These are phyloP conservation scores for Stereum hirsutum DNA, from an alignment of 1,284 basidiomycete genomes.

Conservation along the genomic window DNA sequence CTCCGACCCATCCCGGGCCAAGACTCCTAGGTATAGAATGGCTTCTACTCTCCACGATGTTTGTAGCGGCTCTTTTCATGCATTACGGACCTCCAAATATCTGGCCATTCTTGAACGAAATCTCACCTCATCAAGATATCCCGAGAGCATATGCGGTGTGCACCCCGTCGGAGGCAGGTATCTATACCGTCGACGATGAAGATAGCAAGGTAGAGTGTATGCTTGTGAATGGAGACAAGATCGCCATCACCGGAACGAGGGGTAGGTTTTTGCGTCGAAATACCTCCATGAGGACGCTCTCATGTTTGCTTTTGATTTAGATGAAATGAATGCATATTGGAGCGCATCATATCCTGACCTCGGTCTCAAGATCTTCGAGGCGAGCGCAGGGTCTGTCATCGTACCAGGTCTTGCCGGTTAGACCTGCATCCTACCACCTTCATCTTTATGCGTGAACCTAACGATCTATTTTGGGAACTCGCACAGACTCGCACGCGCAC, in stretches of 20 bases:
- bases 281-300: constrained; percentile 4
- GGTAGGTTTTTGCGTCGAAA: constrained; percentile 30
- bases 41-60: neutral
- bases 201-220: constrained; percentile 49
- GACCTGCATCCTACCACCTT: constrained; percentile 3
- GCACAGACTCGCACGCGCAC: constrained; percentile 74
- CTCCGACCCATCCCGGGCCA: no score
- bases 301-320: constrained; percentile 12
- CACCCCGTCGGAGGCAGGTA: constrained; percentile 2
- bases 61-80: neutral
- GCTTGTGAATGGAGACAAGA: constrained; percentile 44
- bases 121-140: no score
- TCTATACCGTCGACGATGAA: constrained; percentile 11
- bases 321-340: constrained; percentile 17
- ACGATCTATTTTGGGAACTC: neutral
- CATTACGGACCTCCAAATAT: neutral
- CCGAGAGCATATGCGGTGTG: constrained; percentile 8
- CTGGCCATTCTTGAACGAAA: no score
- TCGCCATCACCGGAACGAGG: constrained; percentile 47
- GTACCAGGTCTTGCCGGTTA: constrained; percentile 66
- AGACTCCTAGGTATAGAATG: no score
- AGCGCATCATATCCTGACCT: constrained; percentile 14
- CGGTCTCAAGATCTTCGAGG: constrained; percentile 21
- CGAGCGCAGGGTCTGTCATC: constrained; percentile 39
- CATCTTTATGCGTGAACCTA: neutral